Conservation (phyloP, 2,329 filamentous ascomycete species). For the Fusarium secorum region DNA sequence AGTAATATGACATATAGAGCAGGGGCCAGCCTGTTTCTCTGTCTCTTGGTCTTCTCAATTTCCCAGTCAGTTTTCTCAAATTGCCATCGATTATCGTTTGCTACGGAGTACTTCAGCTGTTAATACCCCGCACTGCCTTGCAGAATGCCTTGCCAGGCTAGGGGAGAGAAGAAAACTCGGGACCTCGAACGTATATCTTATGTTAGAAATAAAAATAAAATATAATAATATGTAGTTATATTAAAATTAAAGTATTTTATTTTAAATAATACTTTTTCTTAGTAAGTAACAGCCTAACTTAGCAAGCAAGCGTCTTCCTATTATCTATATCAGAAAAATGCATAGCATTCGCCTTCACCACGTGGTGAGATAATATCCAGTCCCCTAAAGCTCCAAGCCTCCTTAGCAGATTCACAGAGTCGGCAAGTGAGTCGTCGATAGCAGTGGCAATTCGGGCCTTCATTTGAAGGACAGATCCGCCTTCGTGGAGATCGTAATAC, state of each 20-base stretch:
- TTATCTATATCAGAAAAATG: neutral
- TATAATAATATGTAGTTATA: no score
- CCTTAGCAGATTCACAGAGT: neutral
- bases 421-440: neutral
- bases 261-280: neutral
- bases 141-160: neutral
- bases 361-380: neutral
- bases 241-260: neutral
- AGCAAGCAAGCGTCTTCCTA: neutral
- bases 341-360: neutral
- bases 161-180: rapidly evolving
- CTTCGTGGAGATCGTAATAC: neutral
- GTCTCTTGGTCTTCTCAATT: no score
- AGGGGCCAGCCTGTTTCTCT: rapidly evolving
- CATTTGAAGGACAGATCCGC: neutral
- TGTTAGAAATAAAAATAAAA: no score
- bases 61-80: neutral
- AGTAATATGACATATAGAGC: neutral
- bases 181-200: no score
- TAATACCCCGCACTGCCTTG: neutral
- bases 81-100: rapidly evolving
- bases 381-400: neutral
- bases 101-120: no score
- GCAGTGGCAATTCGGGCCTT: neutral
- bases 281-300: rapidly evolving